Evolutionary conservation across 805 yeast genomes (phyloP).

Genomic region (Jamesozyma lodderae): DNA sequence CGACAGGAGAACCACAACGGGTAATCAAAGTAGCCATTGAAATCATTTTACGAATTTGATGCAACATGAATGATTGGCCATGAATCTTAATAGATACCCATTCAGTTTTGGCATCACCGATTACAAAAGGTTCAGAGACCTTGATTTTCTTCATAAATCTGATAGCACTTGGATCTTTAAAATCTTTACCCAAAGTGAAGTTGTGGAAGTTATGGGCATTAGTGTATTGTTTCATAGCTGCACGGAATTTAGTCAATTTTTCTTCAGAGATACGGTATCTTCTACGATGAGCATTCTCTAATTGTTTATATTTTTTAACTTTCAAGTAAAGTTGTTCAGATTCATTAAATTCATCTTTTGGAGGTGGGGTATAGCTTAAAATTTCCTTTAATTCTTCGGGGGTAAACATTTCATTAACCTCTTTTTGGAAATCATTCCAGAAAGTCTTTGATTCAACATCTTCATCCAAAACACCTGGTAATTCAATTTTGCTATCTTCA

Average conservation of each 20-base stretch:
- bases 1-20: slow-evolving; percentile 75
- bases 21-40: slow-evolving; percentile 85
- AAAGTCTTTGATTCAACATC: slow-evolving; percentile 66
- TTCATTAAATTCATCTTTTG: slow-evolving; percentile 33
- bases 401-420: slow-evolving; percentile 28
- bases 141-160: slow-evolving; percentile 72
- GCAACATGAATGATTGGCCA: slow-evolving; percentile 97
- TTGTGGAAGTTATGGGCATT: slow-evolving; percentile 93
- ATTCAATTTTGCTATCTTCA: slow-evolving; percentile 39
- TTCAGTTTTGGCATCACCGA: slow-evolving; percentile 84
- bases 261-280: slow-evolving; percentile 55
- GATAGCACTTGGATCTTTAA: slow-evolving; percentile 75
- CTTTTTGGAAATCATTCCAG: slow-evolving; percentile 44
- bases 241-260: slow-evolving; percentile 54
- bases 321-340: slow-evolving; percentile 31
- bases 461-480: slow-evolving; percentile 51
- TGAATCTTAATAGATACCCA: slow-evolving; percentile 95
- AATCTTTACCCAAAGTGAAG: slow-evolving; percentile 72
- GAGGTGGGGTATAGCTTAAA: slow-evolving; percentile 28
- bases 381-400: slow-evolving; percentile 22
- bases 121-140: slow-evolving; percentile 83
- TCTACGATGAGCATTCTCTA: slow-evolving; percentile 63
- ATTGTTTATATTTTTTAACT: slow-evolving; percentile 44
- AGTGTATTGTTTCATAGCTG: slow-evolving; percentile 60
- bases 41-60: slow-evolving; percentile 96